Evolutionary conservation across 345 rosid species (phyloP).

Genomic region (Aethionema arabicum): DNA sequence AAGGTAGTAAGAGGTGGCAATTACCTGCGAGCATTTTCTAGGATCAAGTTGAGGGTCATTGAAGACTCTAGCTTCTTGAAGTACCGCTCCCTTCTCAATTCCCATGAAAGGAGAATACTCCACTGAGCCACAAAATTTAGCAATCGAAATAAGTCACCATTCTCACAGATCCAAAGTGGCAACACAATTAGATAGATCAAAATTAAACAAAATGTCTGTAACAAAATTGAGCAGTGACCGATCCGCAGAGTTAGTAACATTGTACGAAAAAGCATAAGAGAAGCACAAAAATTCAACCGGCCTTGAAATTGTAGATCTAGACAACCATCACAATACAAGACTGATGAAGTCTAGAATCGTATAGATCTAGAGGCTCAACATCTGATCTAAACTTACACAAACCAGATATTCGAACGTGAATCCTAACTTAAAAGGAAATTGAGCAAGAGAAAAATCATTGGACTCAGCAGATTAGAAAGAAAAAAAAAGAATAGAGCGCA

Average conservation of each 20-base stretch:
- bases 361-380: conserved; percentile 51
- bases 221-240: neutral
- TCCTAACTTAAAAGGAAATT: neutral
- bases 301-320: conserved; percentile 24
- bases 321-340: neutral
- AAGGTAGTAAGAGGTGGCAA: conserved; percentile 2
- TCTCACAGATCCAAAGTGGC: conserved; percentile 22
- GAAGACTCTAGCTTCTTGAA: conserved; percentile 97
- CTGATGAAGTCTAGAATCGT: conserved; percentile 15
- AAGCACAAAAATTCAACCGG: neutral
- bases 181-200: conserved; percentile 9
- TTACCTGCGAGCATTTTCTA: conserved; percentile 95
- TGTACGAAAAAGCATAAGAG: neutral
- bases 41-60: conserved; percentile 98
- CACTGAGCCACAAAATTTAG: conserved; percentile 37
- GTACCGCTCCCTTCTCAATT: conserved; percentile 97
- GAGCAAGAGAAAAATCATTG: neutral
- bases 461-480: neutral
- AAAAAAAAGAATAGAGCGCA: conserved; percentile 5
- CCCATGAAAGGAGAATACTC: conserved; percentile 95
- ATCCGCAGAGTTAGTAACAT: neutral
- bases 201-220: neutral
- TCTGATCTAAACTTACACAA: conserved; percentile 38
- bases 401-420: conserved; percentile 17
- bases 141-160: neutral